Percentiles rank a stretch among this genome's conserved stretches.
Conservation (phyloP, 2,329 filamentous ascomycete species). For the Septoria petroselini region DNA sequence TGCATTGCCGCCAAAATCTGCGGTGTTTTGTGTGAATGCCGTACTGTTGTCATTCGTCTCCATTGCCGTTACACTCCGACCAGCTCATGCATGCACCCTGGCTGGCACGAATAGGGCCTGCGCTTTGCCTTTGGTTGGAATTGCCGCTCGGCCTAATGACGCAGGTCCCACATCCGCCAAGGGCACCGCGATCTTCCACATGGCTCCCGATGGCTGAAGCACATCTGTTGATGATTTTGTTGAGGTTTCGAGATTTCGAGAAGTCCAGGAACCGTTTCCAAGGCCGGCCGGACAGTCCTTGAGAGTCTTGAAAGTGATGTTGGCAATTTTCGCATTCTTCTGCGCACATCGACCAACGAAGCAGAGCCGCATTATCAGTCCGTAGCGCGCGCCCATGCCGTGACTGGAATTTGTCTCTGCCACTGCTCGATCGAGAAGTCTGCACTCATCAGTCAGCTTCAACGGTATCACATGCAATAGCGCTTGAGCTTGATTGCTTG, state of each 20-base stretch:
- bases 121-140: background rate
- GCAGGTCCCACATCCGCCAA: background rate
- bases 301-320: no score
- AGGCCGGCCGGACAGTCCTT: no score
- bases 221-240: no score
- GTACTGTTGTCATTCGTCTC: conserved; percentile 12
- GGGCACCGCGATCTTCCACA: background rate
- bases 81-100: conserved; percentile 3
- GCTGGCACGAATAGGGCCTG: conserved; percentile 1
- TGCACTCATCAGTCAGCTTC: background rate
- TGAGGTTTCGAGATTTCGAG: background rate
- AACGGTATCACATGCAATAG: conserved; percentile 2
- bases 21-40: conserved; percentile 3
- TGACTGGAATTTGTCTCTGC: background rate
- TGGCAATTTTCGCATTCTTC: no score
- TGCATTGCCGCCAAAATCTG: conserved; percentile 9
- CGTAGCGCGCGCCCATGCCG: background rate
- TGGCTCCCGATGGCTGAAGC: background rate
- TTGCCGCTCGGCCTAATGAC: conserved; percentile 2
- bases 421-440: background rate
- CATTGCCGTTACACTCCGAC: conserved; percentile 13
- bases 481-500: background rate
- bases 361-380: conserved; percentile 7
- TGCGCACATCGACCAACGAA: conserved; percentile 7
- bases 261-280: no score